These are phyloP conservation scores for Brasilioporus rufonigricans DNA, from an alignment of 768 basidiomycete genomes.

Conservation along the genomic window DNA sequence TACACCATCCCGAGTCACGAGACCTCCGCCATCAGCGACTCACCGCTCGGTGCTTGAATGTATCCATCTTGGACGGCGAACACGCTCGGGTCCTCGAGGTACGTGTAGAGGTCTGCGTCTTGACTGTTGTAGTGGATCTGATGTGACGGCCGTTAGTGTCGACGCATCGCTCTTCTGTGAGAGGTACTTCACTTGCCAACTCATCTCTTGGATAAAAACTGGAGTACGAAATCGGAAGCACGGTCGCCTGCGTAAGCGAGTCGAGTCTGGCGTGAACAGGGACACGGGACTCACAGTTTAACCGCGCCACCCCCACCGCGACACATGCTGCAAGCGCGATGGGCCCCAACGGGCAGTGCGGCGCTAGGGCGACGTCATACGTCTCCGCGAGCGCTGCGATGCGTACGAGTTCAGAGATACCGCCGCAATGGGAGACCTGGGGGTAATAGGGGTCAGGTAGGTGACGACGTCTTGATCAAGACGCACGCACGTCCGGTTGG, in stretches of 20 bases:
- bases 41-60: conserved; percentile 43
- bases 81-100: conserved; percentile 49
- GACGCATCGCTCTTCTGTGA: neutral
- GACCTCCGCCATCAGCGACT: neutral
- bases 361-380: too few relatives aligned
- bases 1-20: neutral
- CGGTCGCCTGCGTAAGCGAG: neutral
- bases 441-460: too few relatives aligned
- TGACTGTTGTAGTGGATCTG: conserved; percentile 66
- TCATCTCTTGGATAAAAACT: conserved; percentile 66
- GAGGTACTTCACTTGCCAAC: conserved; percentile 43
- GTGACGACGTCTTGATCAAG: too few relatives aligned
- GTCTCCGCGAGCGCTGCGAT: too few relatives aligned
- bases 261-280: too few relatives aligned
- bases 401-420: too few relatives aligned
- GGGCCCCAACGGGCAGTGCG: neutral
- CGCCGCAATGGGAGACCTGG: too few relatives aligned
- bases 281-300: conserved; percentile 60
- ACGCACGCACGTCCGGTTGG: too few relatives aligned
- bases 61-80: conserved; percentile 54
- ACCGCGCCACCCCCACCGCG: conserved; percentile 43
- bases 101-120: conserved; percentile 59
- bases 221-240: conserved; percentile 10
- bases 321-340: conserved; percentile 60
- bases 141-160: neutral